Conservation (phyloP, 352 stramenopile genomes). For the Globisporangium ultimum region DNA sequence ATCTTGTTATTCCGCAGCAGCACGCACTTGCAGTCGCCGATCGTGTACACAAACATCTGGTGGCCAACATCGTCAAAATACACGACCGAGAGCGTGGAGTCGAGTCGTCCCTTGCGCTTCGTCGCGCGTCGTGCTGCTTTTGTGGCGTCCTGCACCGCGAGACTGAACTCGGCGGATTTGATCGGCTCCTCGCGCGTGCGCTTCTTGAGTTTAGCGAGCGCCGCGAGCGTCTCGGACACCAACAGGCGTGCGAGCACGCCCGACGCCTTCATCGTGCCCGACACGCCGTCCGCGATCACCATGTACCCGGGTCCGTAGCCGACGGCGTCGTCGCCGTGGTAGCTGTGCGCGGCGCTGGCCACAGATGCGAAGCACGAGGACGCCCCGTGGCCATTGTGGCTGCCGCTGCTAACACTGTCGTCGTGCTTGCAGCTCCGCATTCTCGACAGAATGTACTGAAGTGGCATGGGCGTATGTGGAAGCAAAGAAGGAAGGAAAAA, state of each 20-base stretch:
- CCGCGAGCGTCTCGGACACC: conserved; percentile 68
- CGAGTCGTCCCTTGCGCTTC: conserved; percentile 74
- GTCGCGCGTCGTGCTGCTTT: conserved; percentile 70
- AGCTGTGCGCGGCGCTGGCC: conserved; percentile 68
- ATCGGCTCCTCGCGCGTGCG: conserved; percentile 44
- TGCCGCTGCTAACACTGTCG: conserved; percentile 4
- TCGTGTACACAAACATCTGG: conserved; percentile 83
- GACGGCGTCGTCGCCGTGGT: conserved; percentile 84
- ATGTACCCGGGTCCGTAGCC: conserved; percentile 85
- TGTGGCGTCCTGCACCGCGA: conserved; percentile 66
- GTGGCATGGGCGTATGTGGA: conserved; percentile 6
- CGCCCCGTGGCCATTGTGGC: conserved; percentile 1
- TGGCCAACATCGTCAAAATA: conserved; percentile 64
- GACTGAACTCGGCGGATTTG: conserved; percentile 57
- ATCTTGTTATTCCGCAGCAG: conserved; percentile 59
- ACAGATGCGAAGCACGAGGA: conserved; percentile 68
- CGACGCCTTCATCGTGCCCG: conserved; percentile 81
- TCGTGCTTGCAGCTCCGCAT: conserved; percentile 74
- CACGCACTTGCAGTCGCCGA: conserved; percentile 87
- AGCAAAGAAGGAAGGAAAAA: background rate
- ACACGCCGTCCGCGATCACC: conserved; percentile 84
- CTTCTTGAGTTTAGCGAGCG: conserved; percentile 70
- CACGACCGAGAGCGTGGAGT: conserved; percentile 81
- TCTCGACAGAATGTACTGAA: conserved; percentile 65
- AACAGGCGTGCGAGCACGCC: conserved; percentile 76